Conservation (phyloP, 148 eudicot genomes). For the Spergularia bocconei region DNA sequence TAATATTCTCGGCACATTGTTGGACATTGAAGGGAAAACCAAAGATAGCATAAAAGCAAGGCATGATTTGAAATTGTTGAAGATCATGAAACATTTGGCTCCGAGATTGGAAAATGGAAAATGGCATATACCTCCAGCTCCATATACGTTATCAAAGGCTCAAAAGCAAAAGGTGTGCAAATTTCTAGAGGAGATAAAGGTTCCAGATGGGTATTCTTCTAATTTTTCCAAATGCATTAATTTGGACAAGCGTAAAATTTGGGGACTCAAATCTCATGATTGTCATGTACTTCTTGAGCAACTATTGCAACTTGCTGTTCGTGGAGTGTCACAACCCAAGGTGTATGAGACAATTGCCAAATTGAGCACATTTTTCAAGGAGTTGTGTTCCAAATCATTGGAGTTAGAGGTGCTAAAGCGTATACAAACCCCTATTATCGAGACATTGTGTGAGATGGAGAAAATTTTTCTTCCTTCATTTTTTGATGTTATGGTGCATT, state of each 20-base stretch:
- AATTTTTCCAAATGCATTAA: conserved; percentile 16
- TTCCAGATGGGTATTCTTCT: conserved; percentile 7
- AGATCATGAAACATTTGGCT: conserved; percentile 4
- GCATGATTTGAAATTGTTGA: conserved; percentile 5
- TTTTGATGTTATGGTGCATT: neutral
- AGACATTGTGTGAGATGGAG: neutral
- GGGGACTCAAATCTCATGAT: conserved; percentile 18
- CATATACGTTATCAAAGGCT: conserved; percentile 10
- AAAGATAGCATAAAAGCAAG: conserved; percentile 11
- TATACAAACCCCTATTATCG: neutral
- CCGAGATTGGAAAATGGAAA: neutral
- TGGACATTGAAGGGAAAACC: conserved; percentile 9
- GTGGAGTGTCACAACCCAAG: conserved; percentile 5
- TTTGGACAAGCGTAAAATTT: neutral
- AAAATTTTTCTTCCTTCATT: neutral
- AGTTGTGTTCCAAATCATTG: neutral
- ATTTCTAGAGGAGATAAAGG: neutral
- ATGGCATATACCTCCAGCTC: conserved; percentile 13
- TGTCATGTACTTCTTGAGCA: conserved; percentile 19
- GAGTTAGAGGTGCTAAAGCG: neutral
- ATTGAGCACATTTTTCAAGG: neutral
- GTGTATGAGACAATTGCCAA: neutral
- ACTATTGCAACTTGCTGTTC: conserved; percentile 9
- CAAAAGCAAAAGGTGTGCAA: conserved; percentile 2
- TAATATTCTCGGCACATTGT: conserved; percentile 10